Percentiles rank a stretch among this genome's conserved stretches.
Conservation (phyloP, 257 asterid genomes). For the Paraleonurus japonicus region DNA sequence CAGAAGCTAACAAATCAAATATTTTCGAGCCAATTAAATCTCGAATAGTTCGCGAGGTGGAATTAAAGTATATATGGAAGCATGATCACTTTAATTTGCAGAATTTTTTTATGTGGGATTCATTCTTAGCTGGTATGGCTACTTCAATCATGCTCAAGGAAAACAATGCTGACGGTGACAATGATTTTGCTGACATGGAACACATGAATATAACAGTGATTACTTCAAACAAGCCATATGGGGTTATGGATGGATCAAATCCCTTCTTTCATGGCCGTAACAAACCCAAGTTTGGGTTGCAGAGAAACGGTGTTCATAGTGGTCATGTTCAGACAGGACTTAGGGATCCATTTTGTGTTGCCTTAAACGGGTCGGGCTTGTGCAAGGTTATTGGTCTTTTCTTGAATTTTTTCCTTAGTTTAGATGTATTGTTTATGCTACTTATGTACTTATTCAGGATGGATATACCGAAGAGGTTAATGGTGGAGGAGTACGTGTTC, state of each 20-base stretch:
- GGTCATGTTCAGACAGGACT: constrained; percentile 81
- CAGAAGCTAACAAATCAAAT: no score
- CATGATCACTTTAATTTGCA: no score
- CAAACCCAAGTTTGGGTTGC: constrained; percentile 50
- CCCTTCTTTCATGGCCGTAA: constrained; percentile 55
- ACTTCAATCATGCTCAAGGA: constrained; percentile 67
- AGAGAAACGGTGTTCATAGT: constrained; percentile 65
- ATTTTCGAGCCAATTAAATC: no score
- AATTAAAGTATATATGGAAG: no score
- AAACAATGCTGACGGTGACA: constrained; percentile 48
- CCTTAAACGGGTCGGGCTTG: constrained; percentile 57
- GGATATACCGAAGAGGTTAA: constrained; percentile 59
- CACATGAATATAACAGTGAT: constrained; percentile 73
- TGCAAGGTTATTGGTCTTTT: constrained; percentile 67
- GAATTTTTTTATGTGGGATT: constrained; percentile 94
- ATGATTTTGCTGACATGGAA: constrained; percentile 84
- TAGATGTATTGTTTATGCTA: not conserved
- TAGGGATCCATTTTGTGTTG: constrained; percentile 71
- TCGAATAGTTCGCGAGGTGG: no score
- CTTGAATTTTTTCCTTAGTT: not conserved
- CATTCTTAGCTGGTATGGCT: constrained; percentile 74
- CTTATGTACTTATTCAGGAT: constrained; percentile 46
- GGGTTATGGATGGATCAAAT: constrained; percentile 67
- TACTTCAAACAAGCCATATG: constrained; percentile 75
- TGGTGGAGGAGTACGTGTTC: constrained; percentile 60